Conservation (phyloP, 2,329 filamentous ascomycete genomes). For the Beauveria medogensis region DNA sequence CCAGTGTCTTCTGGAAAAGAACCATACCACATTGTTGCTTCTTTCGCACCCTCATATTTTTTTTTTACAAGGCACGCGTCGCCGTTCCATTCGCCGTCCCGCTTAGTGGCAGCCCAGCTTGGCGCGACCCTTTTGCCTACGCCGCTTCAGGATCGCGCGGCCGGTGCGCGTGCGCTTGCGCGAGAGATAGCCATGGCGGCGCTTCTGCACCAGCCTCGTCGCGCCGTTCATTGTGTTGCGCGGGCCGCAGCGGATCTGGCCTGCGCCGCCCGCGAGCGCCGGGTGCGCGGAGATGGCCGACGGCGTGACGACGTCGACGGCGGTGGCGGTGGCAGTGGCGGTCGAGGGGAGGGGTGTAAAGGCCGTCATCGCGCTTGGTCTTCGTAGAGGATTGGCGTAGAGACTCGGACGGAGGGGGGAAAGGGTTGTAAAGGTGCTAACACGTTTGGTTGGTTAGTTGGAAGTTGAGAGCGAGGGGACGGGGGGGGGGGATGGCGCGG, state of each 20-base stretch:
- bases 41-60: not conserved
- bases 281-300: constrained; percentile 44
- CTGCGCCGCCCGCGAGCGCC: constrained; percentile 33
- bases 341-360: constrained; percentile 23
- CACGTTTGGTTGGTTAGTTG: not conserved
- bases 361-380: constrained; percentile 19
- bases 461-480: not conserved
- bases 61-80: not conserved
- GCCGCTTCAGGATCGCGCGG: constrained; percentile 42
- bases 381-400: constrained; percentile 22
- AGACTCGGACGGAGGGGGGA: constrained; percentile 42
- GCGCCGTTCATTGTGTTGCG: constrained; percentile 48
- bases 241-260: constrained; percentile 50
- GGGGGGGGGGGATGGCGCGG: not conserved
- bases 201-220: constrained; percentile 50
- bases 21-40: not conserved
- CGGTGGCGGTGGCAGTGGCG: constrained; percentile 7
- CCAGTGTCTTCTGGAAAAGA: too few species aligned
- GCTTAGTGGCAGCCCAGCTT: constrained; percentile 26
- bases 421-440: constrained; percentile 41
- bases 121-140: constrained; percentile 45
- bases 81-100: not conserved
- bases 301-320: constrained; percentile 37
- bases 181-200: constrained; percentile 49
- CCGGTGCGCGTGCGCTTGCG: constrained; percentile 43